These are phyloP conservation scores for Diospyros lotus DNA, from an alignment of 148 eudicot species.

Conservation along the genomic window DNA sequence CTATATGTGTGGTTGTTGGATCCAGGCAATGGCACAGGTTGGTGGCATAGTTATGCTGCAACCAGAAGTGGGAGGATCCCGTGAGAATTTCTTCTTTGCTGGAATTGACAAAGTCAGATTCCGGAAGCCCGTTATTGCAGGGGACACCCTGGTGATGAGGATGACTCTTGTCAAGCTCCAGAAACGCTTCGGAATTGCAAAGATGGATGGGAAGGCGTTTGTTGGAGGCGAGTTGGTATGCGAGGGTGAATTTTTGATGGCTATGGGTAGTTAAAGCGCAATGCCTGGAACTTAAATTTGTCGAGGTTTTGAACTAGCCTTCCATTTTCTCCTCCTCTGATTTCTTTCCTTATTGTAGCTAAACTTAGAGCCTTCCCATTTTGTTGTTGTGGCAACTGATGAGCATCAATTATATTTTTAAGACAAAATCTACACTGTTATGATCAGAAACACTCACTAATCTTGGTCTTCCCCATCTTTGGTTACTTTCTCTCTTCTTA, in stretches of 20 bases:
- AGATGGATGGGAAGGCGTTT: conserved; percentile 93
- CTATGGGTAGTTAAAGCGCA: conserved; percentile 52
- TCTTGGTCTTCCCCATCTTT: not conserved
- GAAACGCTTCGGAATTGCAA: conserved; percentile 84
- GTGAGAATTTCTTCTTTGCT: conserved; percentile 85
- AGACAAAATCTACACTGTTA: not conserved
- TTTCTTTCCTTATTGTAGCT: not conserved
- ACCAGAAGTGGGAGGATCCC: conserved; percentile 84
- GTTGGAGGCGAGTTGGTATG: conserved; percentile 91
- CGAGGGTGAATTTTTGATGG: conserved; percentile 97
- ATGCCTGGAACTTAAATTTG: not conserved
- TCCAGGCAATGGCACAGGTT: conserved; percentile 97
- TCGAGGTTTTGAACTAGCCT: conserved; percentile 8
- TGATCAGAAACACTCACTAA: not conserved
- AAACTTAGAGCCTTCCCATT: not conserved
- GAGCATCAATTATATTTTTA: conserved; percentile 3
- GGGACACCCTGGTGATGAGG: conserved; percentile 89
- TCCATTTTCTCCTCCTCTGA: not conserved
- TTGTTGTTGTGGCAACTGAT: conserved; percentile 4
- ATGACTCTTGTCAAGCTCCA: conserved; percentile 84
- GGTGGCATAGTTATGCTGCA: conserved; percentile 94
- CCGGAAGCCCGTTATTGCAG: conserved; percentile 90
- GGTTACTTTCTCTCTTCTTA: not conserved
- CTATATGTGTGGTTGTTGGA: conserved; percentile 1
- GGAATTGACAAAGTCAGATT: conserved; percentile 93